Evolutionary conservation across 2,329 filamentous ascomycete species (phyloP).

Genomic region (Curvularia hawaiiensis): DNA sequence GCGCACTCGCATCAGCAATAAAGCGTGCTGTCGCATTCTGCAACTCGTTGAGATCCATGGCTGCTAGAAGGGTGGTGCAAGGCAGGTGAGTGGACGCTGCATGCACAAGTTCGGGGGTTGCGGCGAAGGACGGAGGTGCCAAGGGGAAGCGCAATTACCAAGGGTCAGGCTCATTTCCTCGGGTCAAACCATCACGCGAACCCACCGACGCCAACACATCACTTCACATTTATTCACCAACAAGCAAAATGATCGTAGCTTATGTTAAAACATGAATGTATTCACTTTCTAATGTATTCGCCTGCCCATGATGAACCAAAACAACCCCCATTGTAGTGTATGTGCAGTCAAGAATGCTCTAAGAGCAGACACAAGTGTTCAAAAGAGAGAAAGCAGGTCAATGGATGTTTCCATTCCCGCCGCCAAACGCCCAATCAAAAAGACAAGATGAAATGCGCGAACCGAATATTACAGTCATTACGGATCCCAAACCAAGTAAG

Average conservation of each 20-base stretch:
- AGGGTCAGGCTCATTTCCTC: background rate
- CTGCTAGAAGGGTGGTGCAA: background rate
- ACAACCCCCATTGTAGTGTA: slow-evolving; percentile 43
- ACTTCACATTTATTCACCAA: background rate
- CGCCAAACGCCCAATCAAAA: slow-evolving; percentile 34
- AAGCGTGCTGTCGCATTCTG: slow-evolving; percentile 60
- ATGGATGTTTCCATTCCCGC: slow-evolving; percentile 32
- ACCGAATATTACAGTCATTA: slow-evolving; percentile 50
- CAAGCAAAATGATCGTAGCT: background rate
- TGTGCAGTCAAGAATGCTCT: slow-evolving; percentile 40
- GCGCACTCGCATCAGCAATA: slow-evolving; percentile 61
- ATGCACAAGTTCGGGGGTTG: slow-evolving; percentile 24
- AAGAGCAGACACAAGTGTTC: slow-evolving; percentile 27
- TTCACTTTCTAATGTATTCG: slow-evolving; percentile 48
- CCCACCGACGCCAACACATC: background rate
- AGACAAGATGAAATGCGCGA: slow-evolving; percentile 38
- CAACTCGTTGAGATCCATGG: slow-evolving; percentile 63
- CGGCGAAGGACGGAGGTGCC: slow-evolving; percentile 32
- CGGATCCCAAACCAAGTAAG: slow-evolving; percentile 33
- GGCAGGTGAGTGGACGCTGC: slow-evolving; percentile 1
- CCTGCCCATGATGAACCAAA: slow-evolving; percentile 35
- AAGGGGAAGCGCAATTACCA: slow-evolving; percentile 2
- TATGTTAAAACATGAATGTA: slow-evolving; percentile 44
- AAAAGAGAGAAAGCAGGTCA: slow-evolving; percentile 33
- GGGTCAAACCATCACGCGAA: background rate